Evolutionary conservation across 2,329 filamentous ascomycete genomes (phyloP), one percentile per base, ranked within the genome.

Genomic region (Aspergillus hiratsukae): DNA sequence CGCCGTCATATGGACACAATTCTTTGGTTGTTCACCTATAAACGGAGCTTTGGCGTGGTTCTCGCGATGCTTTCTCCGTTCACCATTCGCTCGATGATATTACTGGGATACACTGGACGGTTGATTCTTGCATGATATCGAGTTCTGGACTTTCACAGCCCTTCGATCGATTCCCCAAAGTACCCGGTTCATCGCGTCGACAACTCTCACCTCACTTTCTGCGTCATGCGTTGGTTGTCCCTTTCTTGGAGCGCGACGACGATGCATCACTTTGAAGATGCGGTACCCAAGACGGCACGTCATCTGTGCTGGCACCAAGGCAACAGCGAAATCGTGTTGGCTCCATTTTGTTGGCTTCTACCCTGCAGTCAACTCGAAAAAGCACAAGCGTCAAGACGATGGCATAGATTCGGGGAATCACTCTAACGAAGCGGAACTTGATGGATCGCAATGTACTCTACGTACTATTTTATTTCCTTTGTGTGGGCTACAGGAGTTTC

Each of bases 51-150:
- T 35, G 35, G 46, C 27, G 31, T 49, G 35, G 23, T 23, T 23
- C 41, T 51, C n/a, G 19, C 46, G 43, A 40, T 46, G 17, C n/a
- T 37, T 31, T 28, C 21, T 51, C 45, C 48, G 21, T 48, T 52
- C 48, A 3, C 21, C 17, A 9, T 51, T 57, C 50, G 43, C 55
- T 55, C 57, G 40, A 56, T 49, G 40, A 60, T 53, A 49, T 45
- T 27, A 37, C 45, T 37, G 51, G 51, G 29, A 25, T 52, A 41
- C 49, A 53, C 49, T 51, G 61, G 59, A 58, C 62, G 56, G 17
- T 58, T 54, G 29, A 43, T 43, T 51, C 28, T 56, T 48, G 46
- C 23, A 48, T n/a, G 17, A 17, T 21, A 28, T 48, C 23, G 46
- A 48, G 11, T 27, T 14, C 11, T n/a, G 23, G 46, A 48, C 46